A percentile compares a stretch with the other conserved stretches of the same genome.
These are phyloP conservation scores for Rhododendron molle DNA, from an alignment of 148 eudicot genomes.

Conservation along the genomic window DNA sequence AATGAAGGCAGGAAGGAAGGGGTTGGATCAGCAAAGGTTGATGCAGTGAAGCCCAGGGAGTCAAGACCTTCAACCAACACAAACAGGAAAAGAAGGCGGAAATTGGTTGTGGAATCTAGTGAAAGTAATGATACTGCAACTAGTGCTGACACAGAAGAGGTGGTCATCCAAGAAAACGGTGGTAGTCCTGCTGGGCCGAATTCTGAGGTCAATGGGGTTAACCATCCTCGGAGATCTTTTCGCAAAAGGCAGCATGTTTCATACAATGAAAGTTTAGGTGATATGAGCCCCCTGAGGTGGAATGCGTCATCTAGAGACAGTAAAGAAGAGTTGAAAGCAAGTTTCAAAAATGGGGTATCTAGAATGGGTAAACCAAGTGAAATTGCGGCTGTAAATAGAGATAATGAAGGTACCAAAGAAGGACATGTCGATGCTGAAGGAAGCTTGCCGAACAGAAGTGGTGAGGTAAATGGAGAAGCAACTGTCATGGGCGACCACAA, in stretches of 20 bases:
- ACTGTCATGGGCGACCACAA: background rate
- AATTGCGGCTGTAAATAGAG: slow-evolving; percentile 11
- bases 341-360: background rate
- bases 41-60: slow-evolving; percentile 8
- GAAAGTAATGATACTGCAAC: slow-evolving; percentile 24
- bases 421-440: background rate
- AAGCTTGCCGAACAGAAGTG: background rate
- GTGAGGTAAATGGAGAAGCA: slow-evolving; percentile 1
- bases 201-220: slow-evolving; percentile 6
- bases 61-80: slow-evolving; percentile 6
- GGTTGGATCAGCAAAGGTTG: slow-evolving; percentile 5
- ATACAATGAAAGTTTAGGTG: slow-evolving; percentile 24
- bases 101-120: slow-evolving; percentile 22
- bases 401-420: background rate
- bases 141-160: slow-evolving; percentile 20
- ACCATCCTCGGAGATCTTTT: slow-evolving; percentile 21
- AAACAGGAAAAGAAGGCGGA: slow-evolving; percentile 25
- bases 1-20: slow-evolving; percentile 7
- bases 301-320: background rate
- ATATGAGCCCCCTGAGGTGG: slow-evolving; percentile 15
- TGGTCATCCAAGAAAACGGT: slow-evolving; percentile 5
- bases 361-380: slow-evolving; percentile 6
- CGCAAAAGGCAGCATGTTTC: slow-evolving; percentile 29
- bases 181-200: slow-evolving; percentile 5
- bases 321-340: slow-evolving; percentile 6